Evolutionary conservation across 2,329 filamentous ascomycete species (phyloP).

Genomic region (Hyphodiscus sp.): DNA sequence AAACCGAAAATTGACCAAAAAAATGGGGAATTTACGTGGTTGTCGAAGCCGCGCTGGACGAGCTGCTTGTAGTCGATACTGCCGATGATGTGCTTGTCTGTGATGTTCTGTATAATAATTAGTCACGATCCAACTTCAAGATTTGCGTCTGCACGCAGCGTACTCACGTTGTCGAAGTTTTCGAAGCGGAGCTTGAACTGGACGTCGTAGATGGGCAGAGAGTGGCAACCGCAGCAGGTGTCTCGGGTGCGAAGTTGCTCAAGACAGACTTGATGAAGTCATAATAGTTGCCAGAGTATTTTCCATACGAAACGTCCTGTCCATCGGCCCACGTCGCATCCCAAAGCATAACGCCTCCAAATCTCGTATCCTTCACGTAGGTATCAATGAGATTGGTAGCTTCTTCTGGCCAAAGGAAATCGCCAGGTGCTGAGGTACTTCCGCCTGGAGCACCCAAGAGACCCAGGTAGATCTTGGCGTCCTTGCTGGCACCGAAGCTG

Average conservation of each 20-base stretch:
- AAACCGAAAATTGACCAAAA: no score
- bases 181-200: neutral
- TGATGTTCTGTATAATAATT: neutral
- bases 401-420: constrained; percentile 22
- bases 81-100: neutral
- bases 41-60: no score
- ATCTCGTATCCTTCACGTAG: constrained; percentile 15
- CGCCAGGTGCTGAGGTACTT: constrained; percentile 2
- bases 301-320: neutral
- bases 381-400: constrained; percentile 19
- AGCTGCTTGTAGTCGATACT: no score
- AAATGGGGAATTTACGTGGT: no score
- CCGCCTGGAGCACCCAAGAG: constrained; percentile 16
- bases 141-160: neutral
- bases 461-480: constrained; percentile 28
- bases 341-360: constrained; percentile 32
- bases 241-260: neutral
- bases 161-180: neutral
- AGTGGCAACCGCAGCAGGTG: neutral
- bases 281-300: neutral
- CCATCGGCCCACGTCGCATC: constrained; percentile 12
- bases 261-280: neutral
- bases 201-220: neutral
- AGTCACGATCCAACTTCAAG: neutral
- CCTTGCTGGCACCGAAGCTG: constrained; percentile 15